Evolutionary conservation across 164 flowering plant species (phyloP), one percentile per base, ranked within the genome.

Genomic region (Aristolochia contorta): DNA sequence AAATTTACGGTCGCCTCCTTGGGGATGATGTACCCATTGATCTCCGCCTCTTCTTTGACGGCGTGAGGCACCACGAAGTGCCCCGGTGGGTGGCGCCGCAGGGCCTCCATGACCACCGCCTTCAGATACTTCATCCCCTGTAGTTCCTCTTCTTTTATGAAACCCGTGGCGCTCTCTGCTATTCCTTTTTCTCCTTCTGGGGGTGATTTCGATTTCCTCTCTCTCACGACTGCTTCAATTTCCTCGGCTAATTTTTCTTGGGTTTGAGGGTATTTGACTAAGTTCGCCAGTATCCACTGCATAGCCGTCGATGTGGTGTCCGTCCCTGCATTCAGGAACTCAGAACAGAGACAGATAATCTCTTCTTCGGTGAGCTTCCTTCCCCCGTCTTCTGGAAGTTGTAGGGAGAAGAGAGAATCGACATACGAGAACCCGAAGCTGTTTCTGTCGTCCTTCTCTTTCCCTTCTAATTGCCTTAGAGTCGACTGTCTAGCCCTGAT

Each of bases 81-180:
- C 12, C 49, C 69, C 1, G 78, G 77, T 1, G 81, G 79, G 66
- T 80, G 84, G 12, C 73, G 57, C 64, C 81, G 55, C 8, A 80
- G 48, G 0, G 63, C 67, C 30, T 80, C 81, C 69, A 76, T 32
- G 1, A 80, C 53, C 64, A 78, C 80, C 0, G 80, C 81, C 53
- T 65, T 74, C 65, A 74, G 47, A 52, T 71, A 74, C 1, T 67
- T 54, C 74, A 74, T 52, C 66, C 68, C 70, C 43, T 59, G 48
- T 63, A 74, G 23, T 12, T 78, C 74, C 3, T 71, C 78, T 50
- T 72, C 80, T 30, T 58, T 23, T 6, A 74, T 54, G 32, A 67
- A 68, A 4, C 25, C n/a, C n/a, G n/a, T n/a, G n/a, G n/a, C n/a
- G n/a, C n/a, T n/a, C n/a, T n/a, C n/a, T n/a, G n/a, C n/a, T n/a